Evolutionary conservation across 2,329 filamentous ascomycete species (phyloP).

Genomic region (Diaporthe aspalathi): DNA sequence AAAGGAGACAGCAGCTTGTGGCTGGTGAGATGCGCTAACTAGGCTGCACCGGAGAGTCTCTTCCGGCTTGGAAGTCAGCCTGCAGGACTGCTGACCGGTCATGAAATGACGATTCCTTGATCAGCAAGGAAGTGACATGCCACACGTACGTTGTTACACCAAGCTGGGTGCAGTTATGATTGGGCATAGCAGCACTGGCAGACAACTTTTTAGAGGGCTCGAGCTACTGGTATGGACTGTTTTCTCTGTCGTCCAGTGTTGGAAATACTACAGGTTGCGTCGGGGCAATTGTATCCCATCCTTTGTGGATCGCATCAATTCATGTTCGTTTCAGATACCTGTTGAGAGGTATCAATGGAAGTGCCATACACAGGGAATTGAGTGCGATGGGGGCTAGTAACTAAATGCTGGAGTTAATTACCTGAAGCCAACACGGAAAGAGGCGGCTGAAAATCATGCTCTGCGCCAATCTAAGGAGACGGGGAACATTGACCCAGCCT

Average conservation of each 20-base stretch:
- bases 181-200: too few relatives aligned
- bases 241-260: not conserved
- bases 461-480: too few relatives aligned
- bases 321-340: not conserved
- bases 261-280: not conserved
- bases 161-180: not conserved
- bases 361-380: not conserved
- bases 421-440: not conserved
- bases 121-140: not conserved
- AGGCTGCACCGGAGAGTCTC: not conserved
- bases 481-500: too few relatives aligned
- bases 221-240: not conserved
- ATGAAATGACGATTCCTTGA: not conserved
- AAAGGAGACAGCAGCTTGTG: slow-evolving; percentile 1
- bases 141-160: not conserved
- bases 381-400: not conserved
- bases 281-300: too few relatives aligned
- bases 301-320: not conserved
- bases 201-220: not conserved
- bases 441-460: not conserved
- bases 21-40: slow-evolving; percentile 16
- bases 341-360: not conserved
- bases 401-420: not conserved
- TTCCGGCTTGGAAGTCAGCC: not conserved
- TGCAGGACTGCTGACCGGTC: not conserved